A percentile compares a stretch with the other conserved stretches of the same genome.
These are phyloP conservation scores for Astrocystis sublimbata DNA, from an alignment of 495 filamentous ascomycete genomes.

Conservation along the genomic window DNA sequence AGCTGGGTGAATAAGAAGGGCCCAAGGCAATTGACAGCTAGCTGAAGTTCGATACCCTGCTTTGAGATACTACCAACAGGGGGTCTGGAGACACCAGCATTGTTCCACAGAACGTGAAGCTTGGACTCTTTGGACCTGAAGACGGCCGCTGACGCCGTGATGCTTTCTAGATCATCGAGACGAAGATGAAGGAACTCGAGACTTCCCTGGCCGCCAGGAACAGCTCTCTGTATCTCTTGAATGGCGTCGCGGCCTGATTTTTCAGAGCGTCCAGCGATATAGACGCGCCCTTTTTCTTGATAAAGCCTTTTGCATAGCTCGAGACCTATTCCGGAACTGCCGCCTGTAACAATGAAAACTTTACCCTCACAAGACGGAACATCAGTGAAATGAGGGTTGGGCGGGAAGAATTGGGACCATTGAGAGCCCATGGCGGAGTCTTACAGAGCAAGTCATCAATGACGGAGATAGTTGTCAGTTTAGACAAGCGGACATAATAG, in stretches of 20 bases:
- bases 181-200: conserved; percentile 30
- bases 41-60: conserved; percentile 41
- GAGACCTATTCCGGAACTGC: conserved; percentile 43
- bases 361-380: conserved; percentile 24
- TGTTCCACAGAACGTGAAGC: conserved; percentile 34
- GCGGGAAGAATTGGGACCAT: conserved; percentile 30
- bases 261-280: conserved; percentile 47
- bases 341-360: conserved; percentile 51
- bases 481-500: no score
- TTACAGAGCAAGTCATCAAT: no score
- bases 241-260: conserved; percentile 26
- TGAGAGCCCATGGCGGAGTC: conserved; percentile 12
- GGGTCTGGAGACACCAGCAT: conserved; percentile 41
- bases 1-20: conserved; percentile 41
- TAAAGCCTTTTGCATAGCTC: conserved; percentile 47
- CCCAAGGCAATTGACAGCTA: conserved; percentile 40
- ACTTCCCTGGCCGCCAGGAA: conserved; percentile 13
- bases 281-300: conserved; percentile 40
- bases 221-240: conserved; percentile 22
- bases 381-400: conserved; percentile 27
- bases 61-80: conserved; percentile 32
- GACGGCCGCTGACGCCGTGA: conserved; percentile 25
- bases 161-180: conserved; percentile 29
- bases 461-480: no score
- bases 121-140: conserved; percentile 28